phyloP scores from a whole-genome alignment of 768 basidiomycete species.

The Candolleomyces aberdarensis region DNA sequence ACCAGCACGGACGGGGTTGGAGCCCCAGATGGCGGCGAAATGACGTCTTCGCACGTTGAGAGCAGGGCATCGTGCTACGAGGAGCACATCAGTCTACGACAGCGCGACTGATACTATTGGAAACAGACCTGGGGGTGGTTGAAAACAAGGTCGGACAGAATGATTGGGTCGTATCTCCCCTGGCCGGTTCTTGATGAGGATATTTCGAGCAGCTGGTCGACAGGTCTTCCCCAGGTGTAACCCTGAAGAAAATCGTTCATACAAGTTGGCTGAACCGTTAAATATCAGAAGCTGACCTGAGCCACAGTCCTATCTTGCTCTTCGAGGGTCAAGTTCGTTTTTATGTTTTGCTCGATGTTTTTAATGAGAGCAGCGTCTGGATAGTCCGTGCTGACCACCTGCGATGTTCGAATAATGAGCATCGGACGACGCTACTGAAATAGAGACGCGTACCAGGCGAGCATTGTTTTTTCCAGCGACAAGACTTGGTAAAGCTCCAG shows the following conservation, averaged over 20 bases:
- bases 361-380: constrained; percentile 74
- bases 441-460: constrained; percentile 42
- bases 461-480: constrained; percentile 73
- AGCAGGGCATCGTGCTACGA: constrained; percentile 78
- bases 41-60: constrained; percentile 58
- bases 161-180: constrained; percentile 67
- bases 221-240: constrained; percentile 76
- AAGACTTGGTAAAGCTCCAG: constrained; percentile 85
- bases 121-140: constrained; percentile 81
- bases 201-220: constrained; percentile 40
- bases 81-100: neutral
- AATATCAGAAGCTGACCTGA: constrained; percentile 17
- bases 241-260: constrained; percentile 31
- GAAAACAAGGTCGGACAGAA: constrained; percentile 92
- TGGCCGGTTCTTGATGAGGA: constrained; percentile 14
- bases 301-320: constrained; percentile 34
- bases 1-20: constrained; percentile 8
- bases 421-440: neutral
- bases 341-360: constrained; percentile 72
- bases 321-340: constrained; percentile 44
- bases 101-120: too few species aligned
- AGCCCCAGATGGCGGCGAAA: constrained; percentile 13
- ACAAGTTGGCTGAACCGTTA: constrained; percentile 10
- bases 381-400: constrained; percentile 92
- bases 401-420: neutral